These are phyloP conservation scores for Saprolegnia diclina DNA, from an alignment of 352 stramenopile species.

Conservation along the genomic window DNA sequence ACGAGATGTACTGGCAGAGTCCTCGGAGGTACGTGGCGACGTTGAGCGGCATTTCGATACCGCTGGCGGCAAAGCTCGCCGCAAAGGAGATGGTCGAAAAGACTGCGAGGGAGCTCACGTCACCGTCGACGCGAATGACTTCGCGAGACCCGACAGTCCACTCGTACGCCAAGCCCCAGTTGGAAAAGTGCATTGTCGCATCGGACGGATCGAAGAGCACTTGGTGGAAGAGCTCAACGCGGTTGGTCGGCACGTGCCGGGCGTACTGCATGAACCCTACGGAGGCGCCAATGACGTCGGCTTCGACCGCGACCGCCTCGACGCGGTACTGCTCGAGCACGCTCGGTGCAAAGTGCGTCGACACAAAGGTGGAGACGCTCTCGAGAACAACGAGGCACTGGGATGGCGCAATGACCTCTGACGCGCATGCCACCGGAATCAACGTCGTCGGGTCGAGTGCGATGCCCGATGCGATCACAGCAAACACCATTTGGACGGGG, in stretches of 20 bases:
- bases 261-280: not conserved
- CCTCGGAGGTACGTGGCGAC: not conserved
- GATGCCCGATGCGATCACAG: not conserved
- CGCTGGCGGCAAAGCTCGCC: not conserved
- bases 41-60: not conserved
- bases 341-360: not conserved
- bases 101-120: not conserved
- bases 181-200: not conserved
- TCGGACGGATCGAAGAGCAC: not conserved
- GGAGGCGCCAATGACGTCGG: not conserved
- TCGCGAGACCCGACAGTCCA: not conserved
- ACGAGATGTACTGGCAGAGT: conserved; percentile 10
- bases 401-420: not conserved
- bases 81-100: not conserved
- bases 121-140: not conserved
- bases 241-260: not conserved
- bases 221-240: not conserved
- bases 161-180: not conserved
- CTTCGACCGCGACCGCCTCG: not conserved
- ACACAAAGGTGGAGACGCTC: not conserved
- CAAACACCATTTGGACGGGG: not conserved
- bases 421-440: not conserved
- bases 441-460: not conserved
- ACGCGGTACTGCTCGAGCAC: not conserved
- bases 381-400: not conserved